These are phyloP conservation scores for Tetracentron sinense DNA, from an alignment of 164 flowering plant genomes.

Conservation along the genomic window DNA sequence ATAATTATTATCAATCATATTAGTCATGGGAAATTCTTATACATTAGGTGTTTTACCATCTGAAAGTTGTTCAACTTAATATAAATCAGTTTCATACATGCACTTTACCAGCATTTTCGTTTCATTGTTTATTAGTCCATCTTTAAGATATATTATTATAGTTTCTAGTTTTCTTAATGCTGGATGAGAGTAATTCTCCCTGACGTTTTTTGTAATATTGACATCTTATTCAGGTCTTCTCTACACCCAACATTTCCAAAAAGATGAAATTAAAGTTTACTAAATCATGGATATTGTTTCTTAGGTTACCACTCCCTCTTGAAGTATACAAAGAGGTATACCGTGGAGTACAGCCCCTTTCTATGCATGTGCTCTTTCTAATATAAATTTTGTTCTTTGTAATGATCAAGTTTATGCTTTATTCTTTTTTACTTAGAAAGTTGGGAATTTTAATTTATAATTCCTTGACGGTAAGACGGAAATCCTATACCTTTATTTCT, in stretches of 20 bases:
- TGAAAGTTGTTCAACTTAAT: too few relatives aligned
- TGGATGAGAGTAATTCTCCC: too few relatives aligned
- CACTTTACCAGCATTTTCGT: too few relatives aligned
- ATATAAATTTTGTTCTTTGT: not conserved
- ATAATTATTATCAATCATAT: too few relatives aligned
- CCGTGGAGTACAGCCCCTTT: not conserved
- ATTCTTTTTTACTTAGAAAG: not conserved
- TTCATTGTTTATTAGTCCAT: too few relatives aligned
- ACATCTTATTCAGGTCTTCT: conserved; percentile 37
- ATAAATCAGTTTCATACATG: too few relatives aligned
- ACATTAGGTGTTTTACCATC: too few relatives aligned
- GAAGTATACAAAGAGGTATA: conserved; percentile 91
- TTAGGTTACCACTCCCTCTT: conserved; percentile 75
- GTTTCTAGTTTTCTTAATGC: too few relatives aligned
- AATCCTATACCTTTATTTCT: not conserved
- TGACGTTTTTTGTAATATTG: too few relatives aligned
- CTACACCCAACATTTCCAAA: conserved; percentile 41
- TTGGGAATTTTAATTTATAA: too few relatives aligned
- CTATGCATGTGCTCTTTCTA: not conserved
- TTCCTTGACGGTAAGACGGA: not conserved
- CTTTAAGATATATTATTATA: not conserved
- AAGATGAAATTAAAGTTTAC: conserved; percentile 76
- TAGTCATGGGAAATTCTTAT: too few relatives aligned
- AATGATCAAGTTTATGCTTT: not conserved
- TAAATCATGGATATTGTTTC: conserved; percentile 87